A percentile compares a stretch with the other conserved stretches of the same genome.
Conservation (phyloP, 352 stramenopile species). For the Phytophthora uliginosa region DNA sequence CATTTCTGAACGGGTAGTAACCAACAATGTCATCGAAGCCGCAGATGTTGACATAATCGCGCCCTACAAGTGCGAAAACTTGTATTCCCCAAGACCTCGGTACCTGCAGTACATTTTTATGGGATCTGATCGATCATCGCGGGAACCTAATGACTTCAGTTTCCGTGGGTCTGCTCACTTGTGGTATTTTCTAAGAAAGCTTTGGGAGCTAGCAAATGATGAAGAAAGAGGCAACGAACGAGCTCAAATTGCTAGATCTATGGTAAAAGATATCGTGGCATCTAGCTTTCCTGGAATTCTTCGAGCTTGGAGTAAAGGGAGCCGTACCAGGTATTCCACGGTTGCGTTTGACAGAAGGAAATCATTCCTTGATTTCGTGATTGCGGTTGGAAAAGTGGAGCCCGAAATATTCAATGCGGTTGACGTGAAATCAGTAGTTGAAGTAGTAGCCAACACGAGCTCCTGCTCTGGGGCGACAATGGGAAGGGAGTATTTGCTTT, state of each 20-base stretch:
- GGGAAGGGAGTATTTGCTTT: constrained; percentile 27
- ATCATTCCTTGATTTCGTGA: constrained; percentile 29
- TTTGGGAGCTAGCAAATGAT: constrained; percentile 22
- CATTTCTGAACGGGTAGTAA: neutral
- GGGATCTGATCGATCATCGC: constrained; percentile 20
- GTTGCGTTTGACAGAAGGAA: constrained; percentile 18
- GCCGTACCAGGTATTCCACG: constrained; percentile 1
- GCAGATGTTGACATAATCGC: neutral
- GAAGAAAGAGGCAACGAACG: neutral
- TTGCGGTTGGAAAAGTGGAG: constrained; percentile 14
- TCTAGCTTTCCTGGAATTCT: constrained; percentile 13
- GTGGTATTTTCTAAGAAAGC: constrained; percentile 39
- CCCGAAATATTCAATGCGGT: constrained; percentile 3
- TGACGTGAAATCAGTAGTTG: constrained; percentile 16
- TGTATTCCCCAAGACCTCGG: neutral
- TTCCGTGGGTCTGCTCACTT: constrained; percentile 38
- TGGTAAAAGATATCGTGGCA: constrained; percentile 10
- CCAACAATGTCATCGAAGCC: neutral
- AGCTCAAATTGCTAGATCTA: neutral
- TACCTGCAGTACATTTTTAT: constrained; percentile 29
- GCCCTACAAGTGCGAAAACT: neutral
- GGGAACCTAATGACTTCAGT: constrained; percentile 31
- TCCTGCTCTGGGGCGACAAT: neutral
- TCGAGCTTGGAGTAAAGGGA: constrained; percentile 1
- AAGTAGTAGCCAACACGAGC: constrained; percentile 9